Conservation (phyloP, 345 rosid species). For the Eucalyptus globulus region DNA sequence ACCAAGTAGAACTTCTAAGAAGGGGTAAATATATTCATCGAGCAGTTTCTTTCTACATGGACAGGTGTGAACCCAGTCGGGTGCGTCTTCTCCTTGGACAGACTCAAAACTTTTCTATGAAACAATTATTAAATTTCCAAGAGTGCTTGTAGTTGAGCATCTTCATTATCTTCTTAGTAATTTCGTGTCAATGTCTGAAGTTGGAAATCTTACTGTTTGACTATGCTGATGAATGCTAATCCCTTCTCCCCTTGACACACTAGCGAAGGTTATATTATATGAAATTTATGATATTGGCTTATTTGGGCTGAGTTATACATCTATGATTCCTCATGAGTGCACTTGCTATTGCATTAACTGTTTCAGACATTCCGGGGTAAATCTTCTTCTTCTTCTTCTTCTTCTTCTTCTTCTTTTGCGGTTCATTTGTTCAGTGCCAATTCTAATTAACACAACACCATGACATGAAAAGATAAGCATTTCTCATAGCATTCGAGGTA, state of each 20-base stretch:
- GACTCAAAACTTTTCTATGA: neutral
- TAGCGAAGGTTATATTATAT: neutral
- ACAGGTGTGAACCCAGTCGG: neutral
- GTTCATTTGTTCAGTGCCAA: neutral
- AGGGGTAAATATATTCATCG: neutral
- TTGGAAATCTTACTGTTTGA: neutral
- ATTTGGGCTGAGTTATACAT: neutral
- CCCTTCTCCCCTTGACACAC: neutral
- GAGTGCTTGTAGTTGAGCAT: neutral
- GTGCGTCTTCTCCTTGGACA: neutral
- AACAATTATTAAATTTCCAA: neutral
- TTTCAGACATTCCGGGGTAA: neutral
- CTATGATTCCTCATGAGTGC: neutral
- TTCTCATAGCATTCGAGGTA: neutral
- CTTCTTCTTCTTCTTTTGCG: neutral
- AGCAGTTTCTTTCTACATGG: neutral
- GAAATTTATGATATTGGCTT: neutral
- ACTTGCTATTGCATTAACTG: neutral
- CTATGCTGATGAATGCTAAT: neutral
- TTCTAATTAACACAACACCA: neutral
- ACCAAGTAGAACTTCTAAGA: neutral
- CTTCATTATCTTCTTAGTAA: neutral
- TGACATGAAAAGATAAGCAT: neutral
- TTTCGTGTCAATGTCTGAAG: neutral
- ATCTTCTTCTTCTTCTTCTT: no score